Conservation (phyloP, 352 stramenopile species). For the Globisporangium nagaii region DNA sequence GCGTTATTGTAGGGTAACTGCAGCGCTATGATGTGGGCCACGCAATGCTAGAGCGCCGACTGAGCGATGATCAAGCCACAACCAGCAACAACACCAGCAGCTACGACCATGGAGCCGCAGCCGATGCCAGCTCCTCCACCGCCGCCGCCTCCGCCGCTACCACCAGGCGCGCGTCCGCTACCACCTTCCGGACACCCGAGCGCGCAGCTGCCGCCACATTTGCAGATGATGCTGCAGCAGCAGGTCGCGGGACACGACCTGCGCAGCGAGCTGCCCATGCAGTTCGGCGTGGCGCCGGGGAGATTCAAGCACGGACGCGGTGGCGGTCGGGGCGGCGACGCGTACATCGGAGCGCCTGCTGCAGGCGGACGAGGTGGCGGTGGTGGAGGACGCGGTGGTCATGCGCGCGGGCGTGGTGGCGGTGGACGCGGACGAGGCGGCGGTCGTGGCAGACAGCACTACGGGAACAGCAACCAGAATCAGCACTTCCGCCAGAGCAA, state of each 20-base stretch:
- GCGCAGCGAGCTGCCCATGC: conserved; percentile 10
- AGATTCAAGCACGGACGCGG: conserved; percentile 16
- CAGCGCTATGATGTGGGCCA: background rate
- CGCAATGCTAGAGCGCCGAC: background rate
- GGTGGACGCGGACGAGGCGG: conserved; percentile 16
- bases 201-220: conserved; percentile 32
- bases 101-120: conserved; percentile 5
- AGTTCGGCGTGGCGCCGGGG: conserved; percentile 25
- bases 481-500: conserved; percentile 5
- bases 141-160: conserved; percentile 13
- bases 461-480: conserved; percentile 15
- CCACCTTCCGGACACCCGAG: background rate
- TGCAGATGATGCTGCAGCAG: conserved; percentile 51
- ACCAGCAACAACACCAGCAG: background rate
- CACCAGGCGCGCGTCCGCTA: conserved; percentile 12
- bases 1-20: too few species aligned
- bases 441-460: conserved; percentile 15
- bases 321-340: conserved; percentile 10
- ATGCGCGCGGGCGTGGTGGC: conserved; percentile 13
- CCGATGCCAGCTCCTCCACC: conserved; percentile 1
- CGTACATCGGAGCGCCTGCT: too few species aligned
- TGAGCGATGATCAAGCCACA: background rate
- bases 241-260: background rate
- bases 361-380: background rate
- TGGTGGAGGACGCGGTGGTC: background rate